A percentile compares a stretch with the other conserved stretches of the same genome.
Conservation (phyloP, 164 flowering plant genomes). For the Taxillus chinensis region DNA sequence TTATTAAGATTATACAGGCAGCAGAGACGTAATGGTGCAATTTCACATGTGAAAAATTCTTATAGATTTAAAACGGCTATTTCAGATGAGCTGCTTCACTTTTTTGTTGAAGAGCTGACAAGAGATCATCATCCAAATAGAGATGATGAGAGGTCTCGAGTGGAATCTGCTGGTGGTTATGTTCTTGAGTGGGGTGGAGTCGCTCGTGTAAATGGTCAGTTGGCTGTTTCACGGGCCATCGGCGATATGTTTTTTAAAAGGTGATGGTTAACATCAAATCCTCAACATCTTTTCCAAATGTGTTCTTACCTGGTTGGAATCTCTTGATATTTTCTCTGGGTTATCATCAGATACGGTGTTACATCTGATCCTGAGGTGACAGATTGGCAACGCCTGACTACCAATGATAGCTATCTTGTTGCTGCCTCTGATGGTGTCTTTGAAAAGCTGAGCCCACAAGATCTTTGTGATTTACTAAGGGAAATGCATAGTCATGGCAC, state of each 20-base stretch:
- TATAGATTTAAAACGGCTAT: constrained; percentile 20
- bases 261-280: constrained; percentile 19
- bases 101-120: constrained; percentile 73
- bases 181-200: constrained; percentile 72
- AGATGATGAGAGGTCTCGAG: constrained; percentile 79
- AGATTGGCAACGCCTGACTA: constrained; percentile 69
- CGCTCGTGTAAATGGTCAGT: constrained; percentile 81
- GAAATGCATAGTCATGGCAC: constrained; percentile 30
- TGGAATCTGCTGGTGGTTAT: constrained; percentile 90
- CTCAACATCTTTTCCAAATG: too few relatives aligned
- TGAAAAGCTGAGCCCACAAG: constrained; percentile 69
- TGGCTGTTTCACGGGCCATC: constrained; percentile 87
- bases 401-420: constrained; percentile 73
- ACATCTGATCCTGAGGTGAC: constrained; percentile 86
- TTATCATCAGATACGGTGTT: constrained; percentile 70
- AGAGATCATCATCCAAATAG: constrained; percentile 90
- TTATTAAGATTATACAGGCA: constrained; percentile 41
- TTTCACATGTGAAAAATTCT: constrained; percentile 27
- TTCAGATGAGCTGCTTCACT: constrained; percentile 31
- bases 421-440: constrained; percentile 95
- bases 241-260: constrained; percentile 80
- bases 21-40: constrained; percentile 36
- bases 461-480: constrained; percentile 83
- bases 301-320: too few relatives aligned
- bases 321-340: constrained; percentile 2